Conservation (phyloP, 164 flowering plant genomes). For the grape (Vitis vinifera) region ASM3070453v1 NC_081805.1:2427501-2428000, state of each 20-base stretch:
- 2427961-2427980: neutral
- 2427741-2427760: neutral
- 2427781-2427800: slow-evolving; percentile 10
- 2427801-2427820: neutral
- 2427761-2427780: slow-evolving; percentile 6
- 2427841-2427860: slow-evolving; percentile 12
- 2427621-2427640: neutral
- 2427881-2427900: slow-evolving; percentile 1
- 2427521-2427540: neutral
- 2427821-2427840: slow-evolving; percentile 9
- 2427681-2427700: neutral
- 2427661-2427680: neutral
- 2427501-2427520: neutral
- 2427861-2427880: neutral
- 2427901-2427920: neutral
- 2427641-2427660: neutral
- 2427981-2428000: too few species aligned
- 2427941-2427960: neutral
- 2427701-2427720: neutral
- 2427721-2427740: neutral
- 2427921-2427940: neutral
- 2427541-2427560: slow-evolving; percentile 4
- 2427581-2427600: neutral
- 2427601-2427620: neutral
- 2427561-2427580: neutral